Percentiles rank a stretch among this genome's conserved stretches.
Conservation (phyloP, 306 rosid species). For the Oxytropis ochrocephala region DNA sequence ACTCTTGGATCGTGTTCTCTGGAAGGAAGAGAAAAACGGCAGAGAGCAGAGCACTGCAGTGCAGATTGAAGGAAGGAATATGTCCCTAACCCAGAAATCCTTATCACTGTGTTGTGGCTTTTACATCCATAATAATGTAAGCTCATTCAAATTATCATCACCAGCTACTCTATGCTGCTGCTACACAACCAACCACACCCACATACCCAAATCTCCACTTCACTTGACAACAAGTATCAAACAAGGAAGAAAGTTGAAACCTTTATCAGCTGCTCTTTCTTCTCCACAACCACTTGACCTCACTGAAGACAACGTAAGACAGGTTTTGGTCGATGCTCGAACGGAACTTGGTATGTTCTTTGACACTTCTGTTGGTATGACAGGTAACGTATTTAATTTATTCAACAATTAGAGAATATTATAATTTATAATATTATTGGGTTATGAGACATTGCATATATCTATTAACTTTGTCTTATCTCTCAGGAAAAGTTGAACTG, state of each 20-base stretch:
- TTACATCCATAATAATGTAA: conserved; percentile 4
- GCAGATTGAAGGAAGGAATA: conserved; percentile 21
- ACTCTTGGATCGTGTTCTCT: not conserved
- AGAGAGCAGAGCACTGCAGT: not conserved
- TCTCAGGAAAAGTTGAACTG: conserved; percentile 61
- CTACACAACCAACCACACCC: not conserved
- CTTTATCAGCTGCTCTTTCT: conserved; percentile 36
- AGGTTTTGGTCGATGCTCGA: conserved; percentile 65
- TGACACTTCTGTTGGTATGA: conserved; percentile 84
- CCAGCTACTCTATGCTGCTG: not conserved
- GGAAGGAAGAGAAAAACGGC: not conserved
- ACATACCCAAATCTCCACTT: conserved; percentile 7
- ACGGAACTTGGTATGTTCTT: conserved; percentile 66
- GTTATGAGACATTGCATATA: not conserved
- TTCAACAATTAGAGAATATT: not conserved
- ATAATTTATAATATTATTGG: not conserved
- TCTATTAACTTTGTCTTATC: not conserved
- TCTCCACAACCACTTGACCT: conserved; percentile 61
- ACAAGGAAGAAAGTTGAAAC: conserved; percentile 9
- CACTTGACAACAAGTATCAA: not conserved
- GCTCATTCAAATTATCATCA: conserved; percentile 1
- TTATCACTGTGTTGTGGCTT: not conserved
- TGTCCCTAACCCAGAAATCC: conserved; percentile 16
- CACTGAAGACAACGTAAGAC: conserved; percentile 62
- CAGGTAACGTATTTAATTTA: conserved; percentile 34